Evolutionary conservation across 139 green algal genomes (phyloP).

Genomic region (Penium margaritaceum): DNA sequence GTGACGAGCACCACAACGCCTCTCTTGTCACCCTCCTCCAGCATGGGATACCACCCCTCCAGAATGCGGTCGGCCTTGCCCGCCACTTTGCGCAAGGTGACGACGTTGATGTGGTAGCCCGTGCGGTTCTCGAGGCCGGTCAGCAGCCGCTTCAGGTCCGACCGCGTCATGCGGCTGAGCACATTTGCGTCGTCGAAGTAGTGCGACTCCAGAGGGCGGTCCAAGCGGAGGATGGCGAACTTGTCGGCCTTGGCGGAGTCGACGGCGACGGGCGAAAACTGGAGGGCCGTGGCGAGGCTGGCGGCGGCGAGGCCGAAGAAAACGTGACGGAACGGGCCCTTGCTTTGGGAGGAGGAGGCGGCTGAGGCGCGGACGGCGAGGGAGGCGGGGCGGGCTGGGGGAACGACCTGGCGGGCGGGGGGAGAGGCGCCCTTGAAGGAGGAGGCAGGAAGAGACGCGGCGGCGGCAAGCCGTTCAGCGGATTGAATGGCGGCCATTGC

Average conservation of each 20-base stretch:
- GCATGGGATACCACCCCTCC: slow-evolving; percentile 49
- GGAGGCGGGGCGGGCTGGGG: too few species aligned
- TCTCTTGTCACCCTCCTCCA: slow-evolving; percentile 65
- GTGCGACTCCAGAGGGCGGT: slow-evolving; percentile 12
- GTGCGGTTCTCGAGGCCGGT: slow-evolving; percentile 40
- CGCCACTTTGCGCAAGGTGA: slow-evolving; percentile 47
- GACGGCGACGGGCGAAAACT: slow-evolving; percentile 11
- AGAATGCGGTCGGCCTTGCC: slow-evolving; percentile 42
- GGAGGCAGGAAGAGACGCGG: too few species aligned
- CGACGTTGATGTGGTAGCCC: slow-evolving; percentile 43
- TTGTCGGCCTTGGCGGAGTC: slow-evolving; percentile 26
- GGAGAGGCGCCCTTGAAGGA: too few species aligned
- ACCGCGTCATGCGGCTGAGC: slow-evolving; percentile 26
- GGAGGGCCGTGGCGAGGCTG: neutral
- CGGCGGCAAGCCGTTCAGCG: too few species aligned
- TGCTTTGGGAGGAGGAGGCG: too few species aligned
- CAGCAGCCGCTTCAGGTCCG: slow-evolving; percentile 34
- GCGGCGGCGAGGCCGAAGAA: too few species aligned
- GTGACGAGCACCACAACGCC: slow-evolving; percentile 88
- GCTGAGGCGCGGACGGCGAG: too few species aligned
- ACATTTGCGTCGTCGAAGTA: slow-evolving; percentile 44
- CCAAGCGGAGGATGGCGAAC: slow-evolving; percentile 29
- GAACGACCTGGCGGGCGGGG: too few species aligned
- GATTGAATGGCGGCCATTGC: too few species aligned
- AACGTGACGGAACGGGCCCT: too few species aligned